Base-by-base conservation (phyloP, 768 basidiomycete species). In the Termitomyces sp. region DNA sequence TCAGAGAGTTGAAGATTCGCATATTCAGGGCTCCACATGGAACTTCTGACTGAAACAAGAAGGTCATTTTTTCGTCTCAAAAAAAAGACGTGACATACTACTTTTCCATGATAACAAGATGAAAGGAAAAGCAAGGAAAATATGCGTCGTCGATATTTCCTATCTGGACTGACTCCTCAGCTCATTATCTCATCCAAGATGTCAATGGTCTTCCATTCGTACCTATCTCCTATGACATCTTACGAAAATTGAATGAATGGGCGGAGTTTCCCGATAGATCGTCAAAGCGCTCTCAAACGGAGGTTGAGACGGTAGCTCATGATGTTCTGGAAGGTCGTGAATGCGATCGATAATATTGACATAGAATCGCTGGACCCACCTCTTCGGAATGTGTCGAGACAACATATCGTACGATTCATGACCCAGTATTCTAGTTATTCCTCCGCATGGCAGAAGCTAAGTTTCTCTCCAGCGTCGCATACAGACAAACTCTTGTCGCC, bases 171-270 rank as follows among this genome's bases (percentile, higher is more conserved):
- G 38, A 54, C 30, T n/a, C 37, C 5, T 37, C 23, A n/a, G 26
- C 37, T 45, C 26, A 17, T 11, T 54, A 45, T 31, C 55, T 56
- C 23, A 33, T 63, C 23, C 50, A 21, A 26, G 15, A 50, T n/a
- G 35, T 53, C 23, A 14, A 55, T 17, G 52, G 26, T 11, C n/a
- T 59, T n/a, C 52, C 62, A 17, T 50, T 56, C 19, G 51, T 35
- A 1, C 53, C 62, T 1, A 53, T 58, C 1, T 56, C 54, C 5
- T 54, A 57, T 21, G 30, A 59, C 12, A 49, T 61, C 9, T 31
- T 56, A 17, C 48, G 40, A 8, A 63, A 61, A 51, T 23, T 59
- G 12, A 49, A 57, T 23, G 49, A 53, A 26, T 61, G 57, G 57
- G 54, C n/a, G 3, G 37, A 14, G 17, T 12, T 54, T 28, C 26